Evolutionary conservation across 2,329 filamentous ascomycete genomes (phyloP).

Genomic region (Exophiala aquamarina): DNA sequence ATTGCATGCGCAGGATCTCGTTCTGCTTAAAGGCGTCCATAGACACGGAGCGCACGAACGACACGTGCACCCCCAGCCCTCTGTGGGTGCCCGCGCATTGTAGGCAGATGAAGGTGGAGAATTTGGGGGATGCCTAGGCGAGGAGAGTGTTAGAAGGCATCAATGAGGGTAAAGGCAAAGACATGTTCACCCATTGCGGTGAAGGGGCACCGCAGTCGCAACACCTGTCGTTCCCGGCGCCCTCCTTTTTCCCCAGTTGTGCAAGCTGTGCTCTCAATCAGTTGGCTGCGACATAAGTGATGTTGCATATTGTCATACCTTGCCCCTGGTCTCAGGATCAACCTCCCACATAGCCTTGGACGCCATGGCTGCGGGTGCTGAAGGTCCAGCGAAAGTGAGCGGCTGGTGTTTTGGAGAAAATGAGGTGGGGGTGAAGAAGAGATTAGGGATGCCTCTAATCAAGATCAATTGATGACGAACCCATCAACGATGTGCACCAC

Average conservation of each 20-base stretch:
- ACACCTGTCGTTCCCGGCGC: slow-evolving; percentile 83
- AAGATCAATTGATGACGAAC: no score
- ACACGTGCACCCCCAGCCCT: slow-evolving; percentile 94
- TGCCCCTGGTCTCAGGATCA: slow-evolving; percentile 93
- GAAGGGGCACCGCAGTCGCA: slow-evolving; percentile 95
- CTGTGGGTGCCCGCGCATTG: slow-evolving; percentile 93
- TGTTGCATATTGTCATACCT: slow-evolving; percentile 56
- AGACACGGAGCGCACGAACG: slow-evolving; percentile 93
- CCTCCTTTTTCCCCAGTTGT: slow-evolving; percentile 73
- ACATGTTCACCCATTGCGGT: slow-evolving; percentile 81
- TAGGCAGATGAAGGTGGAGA: slow-evolving; percentile 98
- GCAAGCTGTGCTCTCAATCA: slow-evolving; percentile 62
- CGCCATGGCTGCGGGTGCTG: slow-evolving; percentile 20
- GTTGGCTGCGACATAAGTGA: slow-evolving; percentile 4
- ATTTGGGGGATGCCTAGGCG: slow-evolving; percentile 84
- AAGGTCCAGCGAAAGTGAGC: background rate
- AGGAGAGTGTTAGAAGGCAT: background rate
- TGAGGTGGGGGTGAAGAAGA: no score
- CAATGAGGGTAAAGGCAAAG: background rate
- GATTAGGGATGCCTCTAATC: no score
- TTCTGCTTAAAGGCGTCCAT: slow-evolving; percentile 97
- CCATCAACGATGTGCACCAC: no score
- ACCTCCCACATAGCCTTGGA: slow-evolving; percentile 83
- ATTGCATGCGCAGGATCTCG: slow-evolving; percentile 91
- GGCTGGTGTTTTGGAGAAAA: no score